A percentile compares a stretch with the other conserved stretches of the same genome.
phyloP scores from a whole-genome alignment of 441 rosid genomes.

The Pelargonium citronellum region DNA sequence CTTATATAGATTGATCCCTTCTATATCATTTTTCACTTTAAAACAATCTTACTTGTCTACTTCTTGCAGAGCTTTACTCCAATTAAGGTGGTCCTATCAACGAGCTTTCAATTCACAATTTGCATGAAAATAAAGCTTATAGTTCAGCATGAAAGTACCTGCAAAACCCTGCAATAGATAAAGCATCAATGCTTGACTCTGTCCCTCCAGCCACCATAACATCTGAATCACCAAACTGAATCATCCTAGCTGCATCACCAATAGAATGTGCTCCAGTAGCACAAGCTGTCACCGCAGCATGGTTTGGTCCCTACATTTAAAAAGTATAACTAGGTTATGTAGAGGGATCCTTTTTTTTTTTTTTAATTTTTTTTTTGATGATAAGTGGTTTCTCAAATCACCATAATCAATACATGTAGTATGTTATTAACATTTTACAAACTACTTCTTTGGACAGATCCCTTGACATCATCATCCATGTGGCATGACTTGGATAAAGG shows the following conservation, averaged over 20 bases:
- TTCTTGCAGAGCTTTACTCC: not conserved
- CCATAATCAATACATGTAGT: not conserved
- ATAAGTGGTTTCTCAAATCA: slow-evolving; percentile 7
- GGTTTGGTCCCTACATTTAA: slow-evolving; percentile 83
- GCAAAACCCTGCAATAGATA: slow-evolving; percentile 92
- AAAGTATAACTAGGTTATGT: slow-evolving; percentile 22
- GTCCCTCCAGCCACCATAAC: slow-evolving; percentile 97
- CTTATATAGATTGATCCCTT: not conserved
- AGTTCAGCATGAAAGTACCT: slow-evolving; percentile 34
- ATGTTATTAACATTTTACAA: not conserved
- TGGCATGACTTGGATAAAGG: slow-evolving; percentile 8
- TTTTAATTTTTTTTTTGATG: not conserved
- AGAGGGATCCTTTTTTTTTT: slow-evolving; percentile 11
- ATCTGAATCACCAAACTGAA: slow-evolving; percentile 91
- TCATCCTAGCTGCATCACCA: slow-evolving; percentile 94
- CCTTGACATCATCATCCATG: not conserved
- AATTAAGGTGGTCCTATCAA: not conserved
- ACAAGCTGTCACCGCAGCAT: slow-evolving; percentile 97
- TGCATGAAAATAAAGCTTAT: not conserved
- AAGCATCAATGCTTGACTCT: slow-evolving; percentile 92
- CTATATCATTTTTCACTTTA: not conserved
- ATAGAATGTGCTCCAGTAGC: slow-evolving; percentile 96
- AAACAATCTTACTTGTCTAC: not conserved
- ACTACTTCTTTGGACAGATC: not conserved
- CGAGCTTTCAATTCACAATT: not conserved